Percentiles rank a stretch among this genome's conserved stretches.
Evolutionary conservation across 2,329 filamentous ascomycete species (phyloP).

Genomic region (Beauveria brongniartii): DNA sequence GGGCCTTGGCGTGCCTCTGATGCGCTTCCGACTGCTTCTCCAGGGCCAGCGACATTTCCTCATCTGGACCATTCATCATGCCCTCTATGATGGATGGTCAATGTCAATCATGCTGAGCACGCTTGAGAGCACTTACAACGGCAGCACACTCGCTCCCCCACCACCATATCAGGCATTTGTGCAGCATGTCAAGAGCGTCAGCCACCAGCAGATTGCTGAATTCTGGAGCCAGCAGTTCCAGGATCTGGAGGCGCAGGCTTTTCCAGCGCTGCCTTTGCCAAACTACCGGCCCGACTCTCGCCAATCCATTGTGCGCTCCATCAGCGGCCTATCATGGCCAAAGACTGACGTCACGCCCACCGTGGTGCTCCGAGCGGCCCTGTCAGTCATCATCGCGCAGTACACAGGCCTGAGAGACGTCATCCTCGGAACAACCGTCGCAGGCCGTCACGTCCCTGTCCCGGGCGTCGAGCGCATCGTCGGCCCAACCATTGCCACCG

Average conservation of each 20-base stretch:
- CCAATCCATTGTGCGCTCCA: not conserved
- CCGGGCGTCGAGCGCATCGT: conserved; percentile 19
- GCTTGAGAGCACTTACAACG: conserved; percentile 13
- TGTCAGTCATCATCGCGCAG: conserved; percentile 26
- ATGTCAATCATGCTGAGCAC: conserved; percentile 27
- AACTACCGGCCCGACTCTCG: conserved; percentile 9
- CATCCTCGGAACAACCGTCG: conserved; percentile 20
- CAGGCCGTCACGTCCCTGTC: conserved; percentile 21
- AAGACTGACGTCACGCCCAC: conserved; percentile 15
- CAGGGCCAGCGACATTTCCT: not conserved
- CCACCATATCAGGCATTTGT: conserved; percentile 32
- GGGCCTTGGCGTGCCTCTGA: conserved; percentile 14
- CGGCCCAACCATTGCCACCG: conserved; percentile 22
- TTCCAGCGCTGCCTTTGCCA: not conserved
- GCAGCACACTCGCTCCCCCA: conserved; percentile 18
- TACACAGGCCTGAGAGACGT: conserved; percentile 28
- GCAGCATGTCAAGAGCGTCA: conserved; percentile 20
- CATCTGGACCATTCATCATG: conserved; percentile 26
- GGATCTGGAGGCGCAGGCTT: not conserved
- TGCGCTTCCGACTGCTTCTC: conserved; percentile 10
- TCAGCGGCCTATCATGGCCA: not conserved
- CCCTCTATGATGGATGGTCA: conserved; percentile 46
- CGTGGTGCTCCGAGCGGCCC: conserved; percentile 19
- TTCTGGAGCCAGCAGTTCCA: not conserved
- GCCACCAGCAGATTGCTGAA: not conserved